phyloP scores from a whole-genome alignment of 1,139 yeast genomes.

The Petasospora fabianii region DNA sequence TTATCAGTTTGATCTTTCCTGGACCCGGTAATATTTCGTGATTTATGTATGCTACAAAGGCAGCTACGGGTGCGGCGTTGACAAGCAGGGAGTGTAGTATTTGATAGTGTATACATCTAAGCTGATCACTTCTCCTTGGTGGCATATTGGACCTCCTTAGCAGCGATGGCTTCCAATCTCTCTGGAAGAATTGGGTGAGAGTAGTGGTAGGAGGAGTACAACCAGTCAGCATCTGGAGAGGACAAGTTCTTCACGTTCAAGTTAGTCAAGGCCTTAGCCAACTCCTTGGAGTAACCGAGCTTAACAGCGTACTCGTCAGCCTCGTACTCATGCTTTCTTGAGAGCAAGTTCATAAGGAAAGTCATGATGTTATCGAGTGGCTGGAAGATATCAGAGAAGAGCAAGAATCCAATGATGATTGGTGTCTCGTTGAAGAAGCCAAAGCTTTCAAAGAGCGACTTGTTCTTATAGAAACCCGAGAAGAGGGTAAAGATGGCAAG shows the following conservation, averaged over 20 bases:
- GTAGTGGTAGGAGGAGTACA: slow-evolving; percentile 83
- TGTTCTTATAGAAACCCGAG: slow-evolving; percentile 74
- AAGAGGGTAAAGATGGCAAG: slow-evolving; percentile 66
- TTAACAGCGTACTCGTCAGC: slow-evolving; percentile 84
- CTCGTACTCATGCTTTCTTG: slow-evolving; percentile 87
- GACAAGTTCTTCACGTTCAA: slow-evolving; percentile 78
- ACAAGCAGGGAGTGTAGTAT: too few relatives aligned
- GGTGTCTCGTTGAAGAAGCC: slow-evolving; percentile 72
- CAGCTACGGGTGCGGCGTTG: too few relatives aligned
- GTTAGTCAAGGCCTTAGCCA: slow-evolving; percentile 69
- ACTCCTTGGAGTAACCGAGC: slow-evolving; percentile 65
- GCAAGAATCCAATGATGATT: slow-evolving; percentile 70
- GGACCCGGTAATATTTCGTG: too few relatives aligned
- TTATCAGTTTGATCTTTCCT: too few relatives aligned
- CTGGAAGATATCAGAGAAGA: slow-evolving; percentile 68
- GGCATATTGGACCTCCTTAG: too few relatives aligned
- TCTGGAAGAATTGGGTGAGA: slow-evolving; percentile 91
- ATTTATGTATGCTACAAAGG: too few relatives aligned
- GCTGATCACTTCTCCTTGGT: slow-evolving; percentile 19
- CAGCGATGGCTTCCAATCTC: slow-evolving; percentile 64
- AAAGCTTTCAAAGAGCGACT: slow-evolving; percentile 70
- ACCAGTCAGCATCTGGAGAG: slow-evolving; percentile 82
- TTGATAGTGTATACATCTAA: too few relatives aligned
- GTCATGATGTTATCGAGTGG: slow-evolving; percentile 72
- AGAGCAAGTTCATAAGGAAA: slow-evolving; percentile 62